Evolutionary conservation across 495 filamentous ascomycete species (phyloP).

Genomic region (Durotheca rogersii): DNA sequence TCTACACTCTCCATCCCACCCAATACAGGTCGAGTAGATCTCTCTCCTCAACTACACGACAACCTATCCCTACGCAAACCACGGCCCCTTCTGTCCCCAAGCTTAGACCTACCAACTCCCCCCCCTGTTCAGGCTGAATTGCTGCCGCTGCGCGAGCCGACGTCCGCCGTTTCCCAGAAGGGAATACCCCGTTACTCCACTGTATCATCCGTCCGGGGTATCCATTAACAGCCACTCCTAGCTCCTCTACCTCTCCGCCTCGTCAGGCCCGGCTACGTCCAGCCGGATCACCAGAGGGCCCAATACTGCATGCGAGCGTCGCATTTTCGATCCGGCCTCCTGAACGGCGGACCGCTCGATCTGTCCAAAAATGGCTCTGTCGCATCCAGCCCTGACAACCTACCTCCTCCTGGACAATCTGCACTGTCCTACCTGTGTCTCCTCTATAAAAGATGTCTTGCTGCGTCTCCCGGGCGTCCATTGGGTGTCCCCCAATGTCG

Average conservation of each 20-base stretch:
- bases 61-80: too few species aligned
- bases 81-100: too few species aligned
- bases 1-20: too few species aligned
- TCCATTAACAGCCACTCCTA: slow-evolving; percentile 13
- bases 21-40: too few species aligned
- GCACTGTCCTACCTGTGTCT: slow-evolving; percentile 63
- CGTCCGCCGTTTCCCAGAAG: slow-evolving; percentile 32
- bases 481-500: slow-evolving; percentile 58
- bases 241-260: slow-evolving; percentile 28
- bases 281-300: slow-evolving; percentile 18
- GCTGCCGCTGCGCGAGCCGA: slow-evolving; percentile 12
- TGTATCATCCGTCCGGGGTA: slow-evolving; percentile 13
- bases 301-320: slow-evolving; percentile 5
- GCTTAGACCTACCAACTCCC: slow-evolving; percentile 14
- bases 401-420: slow-evolving; percentile 57
- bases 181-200: slow-evolving; percentile 18
- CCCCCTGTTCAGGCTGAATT: slow-evolving; percentile 28
- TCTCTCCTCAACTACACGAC: too few species aligned
- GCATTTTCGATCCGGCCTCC: slow-evolving; percentile 4
- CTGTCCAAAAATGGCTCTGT: slow-evolving; percentile 28
- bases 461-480: slow-evolving; percentile 40
- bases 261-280: slow-evolving; percentile 11
- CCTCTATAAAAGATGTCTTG: slow-evolving; percentile 53
- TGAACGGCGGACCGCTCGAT: slow-evolving; percentile 18
- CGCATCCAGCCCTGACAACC: slow-evolving; percentile 39